Evolutionary conservation across 2,329 filamentous ascomycete genomes (phyloP), one percentile per base, ranked within the genome.

Genomic region (Pseudopyrenochaeta lycopersici): DNA sequence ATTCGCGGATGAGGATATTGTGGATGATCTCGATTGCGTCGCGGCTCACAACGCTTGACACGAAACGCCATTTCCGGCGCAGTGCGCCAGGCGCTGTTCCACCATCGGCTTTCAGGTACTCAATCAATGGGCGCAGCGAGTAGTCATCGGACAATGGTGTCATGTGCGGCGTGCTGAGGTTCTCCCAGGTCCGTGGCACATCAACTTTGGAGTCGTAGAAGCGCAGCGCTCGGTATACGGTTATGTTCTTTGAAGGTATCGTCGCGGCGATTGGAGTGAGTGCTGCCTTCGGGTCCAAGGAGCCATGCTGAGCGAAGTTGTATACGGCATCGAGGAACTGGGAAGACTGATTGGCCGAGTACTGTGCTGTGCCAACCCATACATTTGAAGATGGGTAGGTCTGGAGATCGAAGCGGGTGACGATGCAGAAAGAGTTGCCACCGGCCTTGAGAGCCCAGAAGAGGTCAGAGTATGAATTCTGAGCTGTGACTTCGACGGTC

Each of bases 391-490:
- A 56, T 2, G 33, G 30, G 15, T 55, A 49, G 23, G 59, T 60
- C 27, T 59, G 48, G 15, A 66, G 23, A n/a, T 64, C 60, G 18
- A 66, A 64, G 18, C 54, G 41, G n/a, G 63, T 66, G 1, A 63
- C 54, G 20, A 65, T 54, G 27, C 57, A 59, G 33, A 69, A 70
- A 7, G 67, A 70, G 32, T 63, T 66, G 7, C 66, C 62, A 17
- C 66, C 66, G 9, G 70, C 70, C 20, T 62, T 53, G 14, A 74
- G 53, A 1, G 70, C 71, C 71, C 70, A 75, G 54, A 66, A 74
- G 6, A 74, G 62, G 44, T 74, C 70, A 5, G 68, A 60, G 46
- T 73, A 64, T 3, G 48, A 30, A 29, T 58, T 63, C 2, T 54
- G 51, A 2, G 60, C 62, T 23, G 60, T 71, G 3, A 56, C 68